Conservation (phyloP, 352 stramenopile genomes). For the Peronospora belbahrii region DNA sequence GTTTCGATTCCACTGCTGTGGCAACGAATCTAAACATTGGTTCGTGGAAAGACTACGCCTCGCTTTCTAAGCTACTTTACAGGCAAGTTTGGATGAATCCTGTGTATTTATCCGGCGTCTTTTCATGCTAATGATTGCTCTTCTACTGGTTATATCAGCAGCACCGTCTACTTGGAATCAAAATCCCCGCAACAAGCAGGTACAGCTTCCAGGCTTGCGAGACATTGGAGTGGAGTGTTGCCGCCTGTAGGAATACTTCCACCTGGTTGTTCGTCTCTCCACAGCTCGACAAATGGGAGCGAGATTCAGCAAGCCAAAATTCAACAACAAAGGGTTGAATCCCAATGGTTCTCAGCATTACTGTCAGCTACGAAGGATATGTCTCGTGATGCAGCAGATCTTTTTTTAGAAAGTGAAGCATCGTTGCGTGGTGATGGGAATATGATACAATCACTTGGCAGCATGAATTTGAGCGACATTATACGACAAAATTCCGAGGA, state of each 20-base stretch:
- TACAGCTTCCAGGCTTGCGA: neutral
- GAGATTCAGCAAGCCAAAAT: neutral
- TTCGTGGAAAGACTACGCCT: slow-evolving; percentile 69
- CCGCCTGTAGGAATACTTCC: slow-evolving; percentile 21
- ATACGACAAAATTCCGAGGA: slow-evolving; percentile 8
- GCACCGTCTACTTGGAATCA: slow-evolving; percentile 8
- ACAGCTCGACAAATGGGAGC: slow-evolving; percentile 7
- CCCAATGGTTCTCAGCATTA: slow-evolving; percentile 47
- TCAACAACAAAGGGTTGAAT: neutral
- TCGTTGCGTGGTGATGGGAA: slow-evolving; percentile 47
- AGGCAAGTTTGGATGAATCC: slow-evolving; percentile 25
- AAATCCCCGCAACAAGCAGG: slow-evolving; percentile 6
- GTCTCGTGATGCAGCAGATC: slow-evolving; percentile 34
- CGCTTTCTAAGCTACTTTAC: slow-evolving; percentile 63
- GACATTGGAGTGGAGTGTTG: slow-evolving; percentile 18
- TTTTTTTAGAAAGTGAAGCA: slow-evolving; percentile 55
- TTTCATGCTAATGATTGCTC: neutral
- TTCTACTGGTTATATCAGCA: neutral
- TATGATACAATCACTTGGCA: slow-evolving; percentile 45
- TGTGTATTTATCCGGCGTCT: neutral
- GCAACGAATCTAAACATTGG: slow-evolving; percentile 39
- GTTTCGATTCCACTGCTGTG: slow-evolving; percentile 7
- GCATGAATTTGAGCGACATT: slow-evolving; percentile 45
- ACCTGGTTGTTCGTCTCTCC: slow-evolving; percentile 8
- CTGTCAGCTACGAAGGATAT: slow-evolving; percentile 45